Percentiles rank a stretch among this genome's conserved stretches.
Conservation (phyloP, 352 stramenopile genomes). For the Globisporangium yorkense region DNA sequence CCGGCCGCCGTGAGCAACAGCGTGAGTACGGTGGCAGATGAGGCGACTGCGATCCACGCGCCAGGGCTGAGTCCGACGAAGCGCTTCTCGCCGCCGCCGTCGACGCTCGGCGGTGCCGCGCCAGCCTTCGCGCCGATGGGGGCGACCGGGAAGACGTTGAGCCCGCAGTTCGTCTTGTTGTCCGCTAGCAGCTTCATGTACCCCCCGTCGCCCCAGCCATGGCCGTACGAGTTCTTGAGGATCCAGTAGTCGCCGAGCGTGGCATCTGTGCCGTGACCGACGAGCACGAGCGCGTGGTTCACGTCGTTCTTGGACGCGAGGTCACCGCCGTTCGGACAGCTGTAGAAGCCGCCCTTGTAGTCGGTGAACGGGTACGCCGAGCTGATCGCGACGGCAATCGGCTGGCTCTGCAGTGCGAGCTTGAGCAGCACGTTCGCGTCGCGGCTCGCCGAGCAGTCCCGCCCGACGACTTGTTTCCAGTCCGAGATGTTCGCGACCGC, state of each 20-base stretch:
- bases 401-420: slow-evolving; percentile 52
- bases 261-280: slow-evolving; percentile 61
- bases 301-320: slow-evolving; percentile 63
- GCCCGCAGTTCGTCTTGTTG: slow-evolving; percentile 65
- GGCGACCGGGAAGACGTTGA: slow-evolving; percentile 77
- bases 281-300: slow-evolving; percentile 70
- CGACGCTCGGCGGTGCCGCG: slow-evolving; percentile 29
- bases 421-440: slow-evolving; percentile 50
- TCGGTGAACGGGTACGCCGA: slow-evolving; percentile 65
- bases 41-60: slow-evolving; percentile 56
- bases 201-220: slow-evolving; percentile 51
- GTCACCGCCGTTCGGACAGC: slow-evolving; percentile 53
- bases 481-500: slow-evolving; percentile 50
- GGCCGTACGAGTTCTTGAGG: slow-evolving; percentile 78
- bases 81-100: slow-evolving; percentile 55
- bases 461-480: slow-evolving; percentile 58
- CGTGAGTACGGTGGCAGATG: slow-evolving; percentile 39
- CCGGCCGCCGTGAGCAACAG: slow-evolving; percentile 44
- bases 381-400: slow-evolving; percentile 73
- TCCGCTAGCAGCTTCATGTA: slow-evolving; percentile 66
- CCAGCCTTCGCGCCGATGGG: slow-evolving; percentile 47
- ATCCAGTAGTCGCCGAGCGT: slow-evolving; percentile 72
- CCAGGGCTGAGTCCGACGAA: slow-evolving; percentile 49
- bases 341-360: slow-evolving; percentile 65
- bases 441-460: slow-evolving; percentile 49